Evolutionary conservation across 2,329 filamentous ascomycete genomes (phyloP), one percentile per base, ranked within the genome.

Genomic region (Fusarium sp.): DNA sequence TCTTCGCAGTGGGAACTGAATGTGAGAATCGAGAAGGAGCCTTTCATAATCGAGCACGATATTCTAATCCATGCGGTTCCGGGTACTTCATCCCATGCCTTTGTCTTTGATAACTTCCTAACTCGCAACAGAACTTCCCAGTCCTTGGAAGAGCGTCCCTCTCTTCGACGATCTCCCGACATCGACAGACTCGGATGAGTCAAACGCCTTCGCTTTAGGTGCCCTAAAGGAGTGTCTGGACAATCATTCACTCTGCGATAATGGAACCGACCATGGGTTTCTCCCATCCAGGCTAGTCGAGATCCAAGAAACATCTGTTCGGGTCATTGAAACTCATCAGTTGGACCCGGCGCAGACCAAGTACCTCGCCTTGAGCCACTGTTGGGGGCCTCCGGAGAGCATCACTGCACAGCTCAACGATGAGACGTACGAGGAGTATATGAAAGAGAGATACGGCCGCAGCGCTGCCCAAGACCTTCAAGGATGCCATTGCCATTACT

Each of bases 201-300:
- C 43, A 25, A 39, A 8, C 13, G 32, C 23, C 13, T 63, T 63
- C 32, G 60, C 34, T 32, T 30, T 50, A 10, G 18, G 13, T 20
- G 43, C 60, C 45, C 60, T 63, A 4, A 54, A 41, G 4, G 20
- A 30, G 45, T 63, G 60, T 16, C 45, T 39, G 3, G 45, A 63
- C 9, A 52, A 27, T 13, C 60, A 63, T 35, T 41, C 34, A 32
- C 10, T 39, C 10, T 63, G 60, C 23, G 34, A 54, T 4, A 30
- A 14, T 13, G 16, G 16, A 27, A 3, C 25, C 2, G n/a, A 18
- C 5, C 30, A 32, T 10, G 32, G 23, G 0, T 63, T 63, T 54
- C 60, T 63, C 25, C 60, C 60, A 2, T 41, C 45, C 9, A 63
- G 60, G 16, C 60, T 63, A 11, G 60, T 63, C 11, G 32, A 63